These are phyloP conservation scores for Neurospora tetrasperma DNA, from an alignment of 495 filamentous ascomycete genomes.

Conservation along the genomic window DNA sequence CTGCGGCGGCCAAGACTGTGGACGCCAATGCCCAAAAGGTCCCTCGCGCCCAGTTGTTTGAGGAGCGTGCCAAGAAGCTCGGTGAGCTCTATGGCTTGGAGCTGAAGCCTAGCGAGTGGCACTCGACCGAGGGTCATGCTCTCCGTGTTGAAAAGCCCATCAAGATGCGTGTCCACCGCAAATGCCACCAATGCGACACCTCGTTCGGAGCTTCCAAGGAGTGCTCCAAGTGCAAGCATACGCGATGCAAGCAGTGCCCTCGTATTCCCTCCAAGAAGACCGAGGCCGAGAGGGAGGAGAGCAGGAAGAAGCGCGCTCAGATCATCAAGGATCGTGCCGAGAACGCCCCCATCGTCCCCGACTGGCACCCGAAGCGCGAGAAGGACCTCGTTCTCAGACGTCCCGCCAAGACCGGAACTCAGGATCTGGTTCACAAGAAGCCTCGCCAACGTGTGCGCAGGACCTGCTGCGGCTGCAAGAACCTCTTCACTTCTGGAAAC, in stretches of 20 bases:
- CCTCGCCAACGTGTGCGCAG: slow-evolving; percentile 62
- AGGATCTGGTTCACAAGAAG: slow-evolving; percentile 58
- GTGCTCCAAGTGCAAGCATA: slow-evolving; percentile 63
- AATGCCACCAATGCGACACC: slow-evolving; percentile 65
- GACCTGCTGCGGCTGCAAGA: slow-evolving; percentile 64
- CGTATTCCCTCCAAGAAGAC: slow-evolving; percentile 52
- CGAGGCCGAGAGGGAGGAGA: slow-evolving; percentile 39
- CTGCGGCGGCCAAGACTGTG: slow-evolving; percentile 11
- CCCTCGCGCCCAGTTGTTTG: slow-evolving; percentile 42
- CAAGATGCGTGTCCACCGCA: slow-evolving; percentile 80
- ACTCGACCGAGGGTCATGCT: slow-evolving; percentile 44
- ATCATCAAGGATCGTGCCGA: slow-evolving; percentile 40
- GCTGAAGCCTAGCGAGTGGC: slow-evolving; percentile 61
- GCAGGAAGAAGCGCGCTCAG: slow-evolving; percentile 33
- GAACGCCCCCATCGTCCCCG: slow-evolving; percentile 35
- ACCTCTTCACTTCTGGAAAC: slow-evolving; percentile 40
- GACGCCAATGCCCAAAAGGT: slow-evolving; percentile 25
- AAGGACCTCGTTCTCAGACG: slow-evolving; percentile 44
- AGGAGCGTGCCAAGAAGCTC: slow-evolving; percentile 59
- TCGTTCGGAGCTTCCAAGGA: slow-evolving; percentile 52
- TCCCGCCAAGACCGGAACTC: slow-evolving; percentile 54
- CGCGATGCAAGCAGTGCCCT: slow-evolving; percentile 72
- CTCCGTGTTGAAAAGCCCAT: slow-evolving; percentile 79
- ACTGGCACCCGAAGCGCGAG: slow-evolving; percentile 29
- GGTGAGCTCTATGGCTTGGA: slow-evolving; percentile 67